phyloP scores from a whole-genome alignment of 179 eudicot species.

The Spinacia oleracea region DNA sequence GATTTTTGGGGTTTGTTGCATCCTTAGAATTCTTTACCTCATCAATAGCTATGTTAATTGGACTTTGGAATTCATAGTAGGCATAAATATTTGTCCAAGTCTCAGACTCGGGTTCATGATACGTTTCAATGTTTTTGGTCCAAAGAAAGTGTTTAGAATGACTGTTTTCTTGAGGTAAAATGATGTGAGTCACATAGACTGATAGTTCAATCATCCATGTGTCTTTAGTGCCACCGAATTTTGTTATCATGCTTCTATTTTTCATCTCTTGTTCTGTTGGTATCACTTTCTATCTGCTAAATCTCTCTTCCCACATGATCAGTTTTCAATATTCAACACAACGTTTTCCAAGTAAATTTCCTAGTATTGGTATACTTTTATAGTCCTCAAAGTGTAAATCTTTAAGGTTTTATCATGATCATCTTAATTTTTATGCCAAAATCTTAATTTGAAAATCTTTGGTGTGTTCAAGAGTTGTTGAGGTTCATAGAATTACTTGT shows the following conservation, averaged over 20 bases:
- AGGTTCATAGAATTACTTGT: constrained; percentile 6
- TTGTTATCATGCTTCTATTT: neutral
- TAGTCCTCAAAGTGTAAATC: neutral
- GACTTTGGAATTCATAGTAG: neutral
- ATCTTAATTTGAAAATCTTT: neutral
- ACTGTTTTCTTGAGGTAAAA: too few species aligned
- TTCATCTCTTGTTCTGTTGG: neutral
- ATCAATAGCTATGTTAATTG: neutral
- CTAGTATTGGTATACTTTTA: neutral
- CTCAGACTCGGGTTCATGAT: neutral
- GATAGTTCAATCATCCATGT: neutral
- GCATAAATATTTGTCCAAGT: neutral
- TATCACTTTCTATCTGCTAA: neutral
- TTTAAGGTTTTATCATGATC: neutral
- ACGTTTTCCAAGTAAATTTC: neutral
- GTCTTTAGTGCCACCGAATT: neutral
- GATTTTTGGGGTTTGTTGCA: neutral
- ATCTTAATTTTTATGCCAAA: neutral
- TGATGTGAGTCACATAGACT: too few species aligned
- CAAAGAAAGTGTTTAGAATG: neutral
- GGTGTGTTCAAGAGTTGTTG: neutral
- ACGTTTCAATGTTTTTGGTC: neutral
- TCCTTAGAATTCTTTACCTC: neutral
- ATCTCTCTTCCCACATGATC: neutral
- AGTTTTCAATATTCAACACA: neutral